Percentiles rank a stretch among this genome's conserved stretches.
These are phyloP conservation scores for Heterobasidion occidentale DNA, from an alignment of 1,284 basidiomycete genomes.

Conservation along the genomic window DNA sequence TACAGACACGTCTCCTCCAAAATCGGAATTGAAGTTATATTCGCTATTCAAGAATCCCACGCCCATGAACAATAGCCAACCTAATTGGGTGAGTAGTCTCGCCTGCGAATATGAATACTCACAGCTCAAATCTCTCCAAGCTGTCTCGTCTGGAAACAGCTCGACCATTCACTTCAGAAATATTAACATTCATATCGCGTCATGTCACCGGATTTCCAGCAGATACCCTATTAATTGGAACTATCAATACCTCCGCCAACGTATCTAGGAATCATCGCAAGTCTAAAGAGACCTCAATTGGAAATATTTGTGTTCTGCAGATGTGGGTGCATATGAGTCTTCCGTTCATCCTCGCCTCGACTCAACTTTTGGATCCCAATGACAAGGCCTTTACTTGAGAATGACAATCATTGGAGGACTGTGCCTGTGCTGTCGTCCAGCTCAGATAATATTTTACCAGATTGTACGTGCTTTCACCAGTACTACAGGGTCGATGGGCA, in stretches of 20 bases:
- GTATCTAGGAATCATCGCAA: constrained; percentile 24
- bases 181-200: constrained; percentile 15
- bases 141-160: constrained; percentile 15
- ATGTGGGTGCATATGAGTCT: constrained; percentile 33
- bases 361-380: constrained; percentile 23
- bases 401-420: constrained; percentile 44
- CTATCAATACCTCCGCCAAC: constrained; percentile 35
- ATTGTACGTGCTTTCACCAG: neutral
- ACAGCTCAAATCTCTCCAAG: neutral
- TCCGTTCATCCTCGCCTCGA: neutral
- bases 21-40: constrained; percentile 19
- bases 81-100: constrained; percentile 20
- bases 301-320: constrained; percentile 41
- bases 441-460: constrained; percentile 12
- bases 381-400: constrained; percentile 45
- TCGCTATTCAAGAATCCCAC: constrained; percentile 10
- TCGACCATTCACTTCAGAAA: neutral
- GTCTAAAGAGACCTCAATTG: constrained; percentile 35
- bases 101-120: too few species aligned
- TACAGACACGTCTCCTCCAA: constrained; percentile 18
- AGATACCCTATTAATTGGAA: constrained; percentile 28
- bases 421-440: constrained; percentile 33
- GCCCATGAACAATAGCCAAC: neutral
- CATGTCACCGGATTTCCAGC: constrained; percentile 13
- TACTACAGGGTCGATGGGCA: too few species aligned